Base-by-base conservation (phyloP, 495 filamentous ascomycete species). In the Antarctomyces pellizariae region DNA sequence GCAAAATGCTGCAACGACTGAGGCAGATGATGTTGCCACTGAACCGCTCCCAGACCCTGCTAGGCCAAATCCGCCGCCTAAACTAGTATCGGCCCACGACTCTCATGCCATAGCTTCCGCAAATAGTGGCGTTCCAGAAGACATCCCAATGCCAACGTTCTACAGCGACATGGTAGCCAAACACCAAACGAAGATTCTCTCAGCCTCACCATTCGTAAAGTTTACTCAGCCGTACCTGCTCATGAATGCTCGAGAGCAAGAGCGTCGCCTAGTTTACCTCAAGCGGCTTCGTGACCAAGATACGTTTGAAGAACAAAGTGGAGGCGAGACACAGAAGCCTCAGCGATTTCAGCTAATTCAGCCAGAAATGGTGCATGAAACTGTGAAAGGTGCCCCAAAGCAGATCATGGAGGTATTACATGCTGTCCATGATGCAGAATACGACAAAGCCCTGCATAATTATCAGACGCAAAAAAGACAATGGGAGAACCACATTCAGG, bases 121-220 rank as follows among this genome's bases (percentile, higher is more conserved):
- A n/a, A 31, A 33, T 3, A 35, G 38, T 7, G 67, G 74, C n/a
- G 57, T 86, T 2, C 79, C 79, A 7, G 78, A 86, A 30, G 75
- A 84, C 46, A 57, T 84, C 20, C 80, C 83, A 1, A 75, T 80
- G 60, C 78, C 86, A 13, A 83, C 75, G 1, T 90, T 79, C 36
- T 93, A 93, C 45, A 72, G 77, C 37, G 75, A 93, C 43, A 79
- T 93, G 64, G 79, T 95, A 18, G 71, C 78, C 22, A 80, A 89
- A 39, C 75, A 89, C 41, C 57, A 82, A 35, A 92, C 82, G 2
- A 84, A 76, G 38, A 68, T 99, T 25, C 53, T 99, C n/a, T 95
- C 89, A 5, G 75, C 80, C 1, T 95, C 89, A 1, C 89, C 89
- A 3, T 95, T 90, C 38, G 89, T 95, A 22, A 83, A 75, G 45